These are phyloP conservation scores for Tricholoma saponaceum DNA, from an alignment of 768 basidiomycete genomes.

Conservation along the genomic window DNA sequence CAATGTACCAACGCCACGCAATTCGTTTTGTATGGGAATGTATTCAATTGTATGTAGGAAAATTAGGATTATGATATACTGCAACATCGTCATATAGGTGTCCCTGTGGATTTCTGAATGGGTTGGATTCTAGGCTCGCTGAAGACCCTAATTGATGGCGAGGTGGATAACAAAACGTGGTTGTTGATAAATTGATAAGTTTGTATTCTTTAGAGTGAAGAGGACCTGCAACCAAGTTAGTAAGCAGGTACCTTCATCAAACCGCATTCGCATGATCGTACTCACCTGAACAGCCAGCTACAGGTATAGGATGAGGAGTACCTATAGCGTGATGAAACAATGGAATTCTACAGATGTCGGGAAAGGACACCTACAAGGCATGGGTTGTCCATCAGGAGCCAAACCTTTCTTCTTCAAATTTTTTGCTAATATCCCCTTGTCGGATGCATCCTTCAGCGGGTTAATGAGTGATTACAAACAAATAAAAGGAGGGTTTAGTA, in stretches of 20 bases:
- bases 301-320: background rate
- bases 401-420: background rate
- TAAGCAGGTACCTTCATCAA: background rate
- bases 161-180: background rate
- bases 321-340: background rate
- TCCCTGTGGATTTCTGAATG: background rate
- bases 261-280: background rate
- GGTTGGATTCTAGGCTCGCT: background rate
- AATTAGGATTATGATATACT: background rate
- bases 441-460: background rate
- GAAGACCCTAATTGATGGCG: background rate
- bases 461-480: background rate
- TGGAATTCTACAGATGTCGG: background rate
- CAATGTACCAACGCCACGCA: too few species aligned
- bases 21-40: too few species aligned
- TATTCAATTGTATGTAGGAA: too few species aligned
- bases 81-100: background rate
- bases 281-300: background rate
- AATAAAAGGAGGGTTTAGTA: background rate
- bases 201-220: background rate
- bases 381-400: background rate
- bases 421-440: background rate
- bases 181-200: background rate
- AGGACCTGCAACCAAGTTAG: background rate
- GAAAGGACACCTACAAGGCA: background rate